Evolutionary conservation across 176 grass and related monocot genomes (phyloP).

Genomic region (Bolboschoenus planiculmis): DNA sequence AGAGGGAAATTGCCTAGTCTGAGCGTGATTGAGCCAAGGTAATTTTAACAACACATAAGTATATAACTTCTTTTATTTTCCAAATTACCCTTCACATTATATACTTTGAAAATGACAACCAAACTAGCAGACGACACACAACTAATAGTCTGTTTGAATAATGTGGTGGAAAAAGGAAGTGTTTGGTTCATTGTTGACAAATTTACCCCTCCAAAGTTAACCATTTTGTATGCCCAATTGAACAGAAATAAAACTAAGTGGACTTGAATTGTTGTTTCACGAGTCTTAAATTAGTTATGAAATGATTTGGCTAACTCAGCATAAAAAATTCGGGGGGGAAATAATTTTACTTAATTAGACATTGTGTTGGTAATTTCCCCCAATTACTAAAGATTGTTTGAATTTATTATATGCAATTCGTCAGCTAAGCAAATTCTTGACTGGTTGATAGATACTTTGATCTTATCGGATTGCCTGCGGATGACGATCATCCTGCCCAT

Average conservation of each 20-base stretch:
- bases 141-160: neutral
- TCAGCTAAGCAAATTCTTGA: neutral
- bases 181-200: neutral
- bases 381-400: neutral
- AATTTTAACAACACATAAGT: conserved; percentile 30
- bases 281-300: neutral
- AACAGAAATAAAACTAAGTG: neutral
- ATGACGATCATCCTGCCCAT: conserved; percentile 88
- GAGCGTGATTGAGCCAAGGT: conserved; percentile 81
- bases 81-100: neutral
- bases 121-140: neutral
- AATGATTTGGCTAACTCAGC: neutral
- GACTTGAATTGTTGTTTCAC: neutral
- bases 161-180: neutral
- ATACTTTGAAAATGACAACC: neutral
- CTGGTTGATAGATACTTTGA: conserved; percentile 12
- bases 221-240: neutral
- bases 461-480: conserved; percentile 34
- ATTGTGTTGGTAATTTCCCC: neutral
- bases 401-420: neutral
- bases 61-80: neutral
- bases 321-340: neutral
- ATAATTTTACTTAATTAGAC: neutral
- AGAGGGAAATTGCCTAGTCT: conserved; percentile 44
- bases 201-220: neutral